These are phyloP conservation scores for Angomonas ambiguus DNA, from an alignment of 208 protist species.

Conservation along the genomic window DNA sequence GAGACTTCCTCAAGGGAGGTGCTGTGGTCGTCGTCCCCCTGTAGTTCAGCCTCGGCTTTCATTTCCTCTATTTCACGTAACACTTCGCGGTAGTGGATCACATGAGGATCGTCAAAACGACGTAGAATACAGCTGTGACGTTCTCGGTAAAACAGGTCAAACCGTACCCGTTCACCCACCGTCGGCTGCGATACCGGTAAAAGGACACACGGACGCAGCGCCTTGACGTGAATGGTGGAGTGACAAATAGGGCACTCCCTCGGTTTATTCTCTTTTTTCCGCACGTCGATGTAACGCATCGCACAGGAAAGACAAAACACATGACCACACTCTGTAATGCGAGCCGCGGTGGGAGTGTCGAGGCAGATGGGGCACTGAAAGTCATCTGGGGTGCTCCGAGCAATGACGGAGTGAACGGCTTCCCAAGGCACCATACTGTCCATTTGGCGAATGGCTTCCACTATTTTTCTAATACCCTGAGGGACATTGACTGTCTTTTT, in stretches of 20 bases:
- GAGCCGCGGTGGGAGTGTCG: conserved; percentile 50
- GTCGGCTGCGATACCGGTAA: conserved; percentile 26
- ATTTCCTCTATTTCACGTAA: neutral
- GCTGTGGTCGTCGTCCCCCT: neutral
- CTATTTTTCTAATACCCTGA: conserved; percentile 51
- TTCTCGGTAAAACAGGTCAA: conserved; percentile 63
- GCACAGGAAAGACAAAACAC: conserved; percentile 78
- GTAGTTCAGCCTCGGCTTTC: neutral
- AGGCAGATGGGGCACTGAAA: conserved; percentile 87
- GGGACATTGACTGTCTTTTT: conserved; percentile 19
- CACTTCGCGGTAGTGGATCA: neutral
- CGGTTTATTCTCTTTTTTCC: conserved; percentile 37
- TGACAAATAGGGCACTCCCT: conserved; percentile 78
- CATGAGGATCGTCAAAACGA: conserved; percentile 54
- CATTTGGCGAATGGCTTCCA: conserved; percentile 49
- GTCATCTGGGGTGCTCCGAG: conserved; percentile 59
- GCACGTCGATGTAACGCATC: conserved; percentile 55
- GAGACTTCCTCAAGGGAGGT: neutral
- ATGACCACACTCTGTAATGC: conserved; percentile 87
- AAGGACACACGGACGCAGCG: conserved; percentile 63
- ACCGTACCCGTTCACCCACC: conserved; percentile 33
- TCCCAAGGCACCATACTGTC: conserved; percentile 72
- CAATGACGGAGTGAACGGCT: conserved; percentile 73
- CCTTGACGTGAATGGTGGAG: conserved; percentile 31
- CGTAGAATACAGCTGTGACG: conserved; percentile 56